Base-by-base conservation (phyloP, 257 asterid species). In the Perilla frutescens region DNA sequence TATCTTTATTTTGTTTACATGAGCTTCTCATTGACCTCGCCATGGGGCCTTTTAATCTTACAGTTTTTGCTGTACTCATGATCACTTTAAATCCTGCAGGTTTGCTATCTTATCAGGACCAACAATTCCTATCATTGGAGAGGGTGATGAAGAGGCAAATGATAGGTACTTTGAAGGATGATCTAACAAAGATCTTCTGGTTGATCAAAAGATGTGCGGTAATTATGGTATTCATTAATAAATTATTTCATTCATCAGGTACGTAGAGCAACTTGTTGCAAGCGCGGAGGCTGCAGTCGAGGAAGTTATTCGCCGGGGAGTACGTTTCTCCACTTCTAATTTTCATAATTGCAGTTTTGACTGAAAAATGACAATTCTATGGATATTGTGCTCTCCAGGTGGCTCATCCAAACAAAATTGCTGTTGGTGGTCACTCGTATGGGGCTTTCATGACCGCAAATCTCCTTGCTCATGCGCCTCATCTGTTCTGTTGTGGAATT, bases 401-500 rank as follows among this genome's bases (percentile, higher is more conserved):
- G 86, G 99, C 98, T 70, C 92, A 92, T 84, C 96, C 96, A 40
- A 76, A 84, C 79, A 95, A 90, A 89, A 85, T 95, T 75, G 91
- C 99, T 56, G 79, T 92, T 44, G 99, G 99, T 36, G 98, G 99
- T 84, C 99, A 95, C 77, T 92, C 98, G 51, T 95, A 95, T 61
- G 99, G 99, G 58, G 99, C 99, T 76, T 95, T 95, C 88, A 95
- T 95, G 99, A 85, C 99, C 26, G 98, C 98, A 66, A 95, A 95
- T 81, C 96, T 95, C 72, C 90, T 95, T 43, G 99, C 99, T 31
- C 99, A 92, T 62, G 98, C 99, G 55, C 98, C 98, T 65, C 96
- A 95, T 87, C 92, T 95, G 40, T 95, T 95, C 83, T 76, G 90
- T 69, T 95, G 99, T 45, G 98, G 98, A 68, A 82, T 95, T 77